phyloP scores from a whole-genome alignment of 2,329 filamentous ascomycete species.

The Alternaria metachromatica region DNA sequence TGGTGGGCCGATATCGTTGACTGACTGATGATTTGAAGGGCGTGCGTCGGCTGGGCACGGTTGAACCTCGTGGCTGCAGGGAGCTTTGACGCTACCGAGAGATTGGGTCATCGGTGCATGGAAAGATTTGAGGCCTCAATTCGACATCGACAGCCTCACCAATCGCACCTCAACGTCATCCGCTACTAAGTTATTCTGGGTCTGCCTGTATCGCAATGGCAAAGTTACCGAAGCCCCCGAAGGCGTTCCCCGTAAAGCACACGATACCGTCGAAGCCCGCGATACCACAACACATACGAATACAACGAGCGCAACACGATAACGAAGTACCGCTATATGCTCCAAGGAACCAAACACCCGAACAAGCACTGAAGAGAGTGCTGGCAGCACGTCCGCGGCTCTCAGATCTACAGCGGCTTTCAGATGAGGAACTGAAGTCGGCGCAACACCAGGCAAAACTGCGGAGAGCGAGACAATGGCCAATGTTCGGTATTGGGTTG shows the following conservation, averaged over 20 bases:
- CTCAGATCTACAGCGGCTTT: slow-evolving; percentile 32
- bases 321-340: slow-evolving; percentile 17
- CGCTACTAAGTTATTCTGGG: slow-evolving; percentile 3
- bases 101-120: slow-evolving; percentile 16
- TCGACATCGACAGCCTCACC: slow-evolving; percentile 15
- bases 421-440: slow-evolving; percentile 37
- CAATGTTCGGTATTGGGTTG: slow-evolving; percentile 41
- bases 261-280: slow-evolving; percentile 27
- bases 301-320: slow-evolving; percentile 17
- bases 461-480: slow-evolving; percentile 39
- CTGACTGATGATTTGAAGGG: slow-evolving; percentile 4
- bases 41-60: slow-evolving; percentile 36
- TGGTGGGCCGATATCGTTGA: slow-evolving; percentile 40
- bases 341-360: slow-evolving; percentile 21
- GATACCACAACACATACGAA: slow-evolving; percentile 22
- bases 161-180: slow-evolving; percentile 24
- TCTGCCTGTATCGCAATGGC: slow-evolving; percentile 36
- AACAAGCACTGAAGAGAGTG: slow-evolving; percentile 26
- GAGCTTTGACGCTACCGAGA: slow-evolving; percentile 22
- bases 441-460: slow-evolving; percentile 36
- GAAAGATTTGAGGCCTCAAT: slow-evolving; percentile 22
- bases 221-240: slow-evolving; percentile 41
- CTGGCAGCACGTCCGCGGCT: slow-evolving; percentile 36
- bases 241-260: slow-evolving; percentile 26
- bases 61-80: slow-evolving; percentile 20